Conservation (phyloP, 768 basidiomycete genomes). For the Leccinellum albellum region DNA sequence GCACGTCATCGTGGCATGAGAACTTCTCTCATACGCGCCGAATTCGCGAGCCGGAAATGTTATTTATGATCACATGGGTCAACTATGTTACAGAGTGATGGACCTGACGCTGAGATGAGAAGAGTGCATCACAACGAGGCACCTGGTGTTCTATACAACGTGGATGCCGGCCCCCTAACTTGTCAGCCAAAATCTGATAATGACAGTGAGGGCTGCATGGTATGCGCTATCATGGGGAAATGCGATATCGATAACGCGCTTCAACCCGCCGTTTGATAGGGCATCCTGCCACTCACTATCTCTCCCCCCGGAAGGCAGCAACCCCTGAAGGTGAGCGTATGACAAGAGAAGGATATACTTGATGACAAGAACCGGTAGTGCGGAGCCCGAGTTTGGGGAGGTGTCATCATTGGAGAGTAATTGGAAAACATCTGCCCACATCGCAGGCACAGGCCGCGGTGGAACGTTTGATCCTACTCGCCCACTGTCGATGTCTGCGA, state of each 20-base stretch:
- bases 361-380: constrained; percentile 17
- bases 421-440: constrained; percentile 29
- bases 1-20: neutral
- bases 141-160: neutral
- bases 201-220: constrained; percentile 21
- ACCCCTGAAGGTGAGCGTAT: constrained; percentile 35
- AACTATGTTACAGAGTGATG: neutral
- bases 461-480: constrained; percentile 20
- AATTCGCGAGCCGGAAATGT: neutral
- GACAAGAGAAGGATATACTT: constrained; percentile 41
- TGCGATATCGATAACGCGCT: constrained; percentile 22
- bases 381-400: constrained; percentile 4
- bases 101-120: neutral
- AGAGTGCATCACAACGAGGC: neutral
- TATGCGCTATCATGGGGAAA: constrained; percentile 28
- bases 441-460: constrained; percentile 23
- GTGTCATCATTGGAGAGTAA: constrained; percentile 15
- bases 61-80: neutral
- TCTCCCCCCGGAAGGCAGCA: constrained; percentile 22
- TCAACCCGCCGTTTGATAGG: constrained; percentile 24
- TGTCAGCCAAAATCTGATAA: constrained; percentile 17
- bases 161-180: neutral
- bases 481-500: constrained; percentile 5
- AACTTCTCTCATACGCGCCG: neutral
- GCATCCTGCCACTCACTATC: constrained; percentile 35